phyloP scores from a whole-genome alignment of 805 yeast genomes.

The Cyberlindnera amylophila region DNA sequence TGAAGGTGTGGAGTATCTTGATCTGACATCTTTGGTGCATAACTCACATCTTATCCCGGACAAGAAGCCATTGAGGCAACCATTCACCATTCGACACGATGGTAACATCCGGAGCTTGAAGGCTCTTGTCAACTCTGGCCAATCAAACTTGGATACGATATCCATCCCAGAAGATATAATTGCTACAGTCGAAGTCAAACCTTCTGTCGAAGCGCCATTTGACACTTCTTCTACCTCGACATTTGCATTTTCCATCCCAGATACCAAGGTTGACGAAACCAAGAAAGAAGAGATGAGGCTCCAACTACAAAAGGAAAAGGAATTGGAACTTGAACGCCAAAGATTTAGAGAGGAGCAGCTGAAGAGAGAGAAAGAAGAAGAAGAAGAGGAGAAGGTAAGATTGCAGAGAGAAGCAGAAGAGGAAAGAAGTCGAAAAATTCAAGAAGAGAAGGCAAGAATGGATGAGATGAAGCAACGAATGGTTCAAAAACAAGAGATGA shows the following conservation, averaged over 20 bases:
- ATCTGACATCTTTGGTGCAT: constrained; percentile 39
- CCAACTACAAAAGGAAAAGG: neutral
- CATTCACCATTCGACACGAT: constrained; percentile 42
- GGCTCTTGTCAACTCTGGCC: constrained; percentile 31
- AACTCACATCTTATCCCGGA: constrained; percentile 33
- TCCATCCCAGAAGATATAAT: neutral
- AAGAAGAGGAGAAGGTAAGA: constrained; percentile 6
- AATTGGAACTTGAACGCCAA: neutral
- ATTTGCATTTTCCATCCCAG: constrained; percentile 2
- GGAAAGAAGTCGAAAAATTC: constrained; percentile 8
- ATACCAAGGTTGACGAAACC: neutral
- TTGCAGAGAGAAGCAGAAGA: constrained; percentile 9
- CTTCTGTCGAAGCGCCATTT: neutral
- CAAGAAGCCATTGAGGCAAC: constrained; percentile 43
- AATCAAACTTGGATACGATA: constrained; percentile 5
- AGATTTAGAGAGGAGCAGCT: constrained; percentile 3
- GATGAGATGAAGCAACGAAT: constrained; percentile 15
- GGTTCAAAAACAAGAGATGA: constrained; percentile 18
- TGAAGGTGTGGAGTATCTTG: constrained; percentile 35
- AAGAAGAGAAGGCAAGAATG: constrained; percentile 11
- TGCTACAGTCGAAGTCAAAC: neutral
- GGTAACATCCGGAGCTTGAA: constrained; percentile 31
- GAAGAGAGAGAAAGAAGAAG: constrained; percentile 2
- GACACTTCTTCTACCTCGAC: neutral
- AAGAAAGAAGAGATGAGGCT: neutral